phyloP scores from a whole-genome alignment of 352 stramenopile genomes.

The Pythium guiyangense region DNA sequence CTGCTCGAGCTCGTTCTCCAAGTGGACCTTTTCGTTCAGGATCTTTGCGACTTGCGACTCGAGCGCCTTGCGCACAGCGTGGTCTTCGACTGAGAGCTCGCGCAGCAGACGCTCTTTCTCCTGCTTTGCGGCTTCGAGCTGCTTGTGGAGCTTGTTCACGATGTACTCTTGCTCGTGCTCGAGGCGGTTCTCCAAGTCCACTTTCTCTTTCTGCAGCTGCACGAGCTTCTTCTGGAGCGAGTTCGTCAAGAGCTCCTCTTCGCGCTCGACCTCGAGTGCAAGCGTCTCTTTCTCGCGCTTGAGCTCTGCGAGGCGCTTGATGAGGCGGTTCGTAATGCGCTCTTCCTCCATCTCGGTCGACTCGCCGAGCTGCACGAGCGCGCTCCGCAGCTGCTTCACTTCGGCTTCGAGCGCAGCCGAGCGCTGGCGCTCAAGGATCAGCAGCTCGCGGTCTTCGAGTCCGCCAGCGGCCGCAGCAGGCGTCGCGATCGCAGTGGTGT shows the following conservation, averaged over 20 bases:
- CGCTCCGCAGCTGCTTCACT: conserved; percentile 57
- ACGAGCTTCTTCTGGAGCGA: conserved; percentile 88
- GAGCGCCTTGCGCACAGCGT: conserved; percentile 51
- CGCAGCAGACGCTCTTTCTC: conserved; percentile 69
- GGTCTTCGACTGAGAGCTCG: conserved; percentile 68
- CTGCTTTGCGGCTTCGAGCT: conserved; percentile 61
- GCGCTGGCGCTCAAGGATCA: conserved; percentile 72
- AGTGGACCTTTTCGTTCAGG: conserved; percentile 74
- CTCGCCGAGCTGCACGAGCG: conserved; percentile 76
- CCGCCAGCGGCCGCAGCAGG: background rate
- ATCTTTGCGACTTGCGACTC: conserved; percentile 82
- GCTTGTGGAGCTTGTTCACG: conserved; percentile 88
- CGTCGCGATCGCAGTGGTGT: background rate
- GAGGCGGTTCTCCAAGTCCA: conserved; percentile 90
- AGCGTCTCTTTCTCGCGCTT: conserved; percentile 89
- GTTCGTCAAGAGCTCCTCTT: conserved; percentile 90
- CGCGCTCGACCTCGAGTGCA: conserved; percentile 83
- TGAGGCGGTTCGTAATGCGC: conserved; percentile 78
- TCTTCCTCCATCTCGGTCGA: conserved; percentile 84
- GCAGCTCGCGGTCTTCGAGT: conserved; percentile 48
- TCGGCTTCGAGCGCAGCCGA: conserved; percentile 65
- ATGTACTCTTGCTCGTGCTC: conserved; percentile 92
- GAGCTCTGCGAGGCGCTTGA: conserved; percentile 72
- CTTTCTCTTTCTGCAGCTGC: conserved; percentile 84
- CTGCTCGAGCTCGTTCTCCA: conserved; percentile 87